Evolutionary conservation across 1,284 basidiomycete genomes (phyloP).

Genomic region (Blastosporella zonata): DNA sequence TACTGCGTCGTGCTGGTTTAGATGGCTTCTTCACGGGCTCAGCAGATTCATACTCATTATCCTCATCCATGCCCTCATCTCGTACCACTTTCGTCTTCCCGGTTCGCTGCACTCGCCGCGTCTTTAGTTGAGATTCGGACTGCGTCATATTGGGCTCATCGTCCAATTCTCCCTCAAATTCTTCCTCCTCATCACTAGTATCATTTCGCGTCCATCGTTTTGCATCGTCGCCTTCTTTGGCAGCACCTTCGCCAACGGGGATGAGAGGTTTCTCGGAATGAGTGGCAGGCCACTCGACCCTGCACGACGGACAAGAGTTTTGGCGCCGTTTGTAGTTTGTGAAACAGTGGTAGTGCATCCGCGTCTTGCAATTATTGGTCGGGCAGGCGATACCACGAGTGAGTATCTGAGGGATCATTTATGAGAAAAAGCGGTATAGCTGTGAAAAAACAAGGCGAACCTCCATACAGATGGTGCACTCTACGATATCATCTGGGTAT

Average conservation of each 20-base stretch:
- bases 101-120: conserved; percentile 15
- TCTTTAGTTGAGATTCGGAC: conserved; percentile 15
- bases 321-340: conserved; percentile 39
- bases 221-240: conserved; percentile 54
- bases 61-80: conserved; percentile 20
- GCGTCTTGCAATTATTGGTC: conserved; percentile 59
- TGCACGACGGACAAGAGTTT: conserved; percentile 56
- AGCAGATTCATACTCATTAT: conserved; percentile 27
- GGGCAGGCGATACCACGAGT: conserved; percentile 68
- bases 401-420: conserved; percentile 43
- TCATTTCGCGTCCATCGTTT: conserved; percentile 38
- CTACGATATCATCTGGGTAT: conserved; percentile 68
- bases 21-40: conserved; percentile 21
- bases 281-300: conserved; percentile 53
- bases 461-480: conserved; percentile 76
- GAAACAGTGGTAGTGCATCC: conserved; percentile 71
- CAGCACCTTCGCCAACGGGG: conserved; percentile 64
- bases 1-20: conserved; percentile 29
- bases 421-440: not conserved
- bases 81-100: conserved; percentile 17
- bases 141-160: conserved; percentile 30
- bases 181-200: conserved; percentile 42
- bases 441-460: conserved; percentile 33
- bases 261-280: conserved; percentile 39
- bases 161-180: conserved; percentile 31